Conservation (phyloP, 2,329 filamentous ascomycete genomes). For the Verticillium alfalfae region DNA sequence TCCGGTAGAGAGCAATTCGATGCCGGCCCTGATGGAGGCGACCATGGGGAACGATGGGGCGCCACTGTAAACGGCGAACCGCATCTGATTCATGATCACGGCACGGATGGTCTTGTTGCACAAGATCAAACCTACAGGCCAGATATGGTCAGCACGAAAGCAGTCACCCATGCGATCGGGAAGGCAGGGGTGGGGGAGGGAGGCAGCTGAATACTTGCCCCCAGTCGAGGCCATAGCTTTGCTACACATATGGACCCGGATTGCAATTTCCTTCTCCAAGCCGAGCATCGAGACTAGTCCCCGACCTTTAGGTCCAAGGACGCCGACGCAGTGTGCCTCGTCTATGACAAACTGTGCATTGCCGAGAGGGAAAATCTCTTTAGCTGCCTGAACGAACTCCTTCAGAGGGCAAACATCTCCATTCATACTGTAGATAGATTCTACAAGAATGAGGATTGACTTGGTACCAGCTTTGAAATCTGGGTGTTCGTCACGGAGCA, state of each 20-base stretch:
- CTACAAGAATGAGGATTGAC: constrained; percentile 31
- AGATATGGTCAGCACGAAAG: not conserved
- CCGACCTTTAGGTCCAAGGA: constrained; percentile 40
- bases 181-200: not conserved
- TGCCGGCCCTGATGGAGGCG: constrained; percentile 13
- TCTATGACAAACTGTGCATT: constrained; percentile 48
- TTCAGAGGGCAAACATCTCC: constrained; percentile 33
- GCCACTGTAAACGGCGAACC: constrained; percentile 12
- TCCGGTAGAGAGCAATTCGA: constrained; percentile 10
- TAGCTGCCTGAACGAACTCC: constrained; percentile 27
- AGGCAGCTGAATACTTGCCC: not conserved
- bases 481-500: constrained; percentile 21
- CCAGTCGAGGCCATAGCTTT: constrained; percentile 42
- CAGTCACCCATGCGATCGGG: not conserved
- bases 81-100: constrained; percentile 14
- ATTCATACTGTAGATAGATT: constrained; percentile 42
- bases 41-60: constrained; percentile 14
- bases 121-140: constrained; percentile 12
- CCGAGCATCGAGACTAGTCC: constrained; percentile 45
- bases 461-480: constrained; percentile 18
- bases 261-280: constrained; percentile 41
- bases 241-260: constrained; percentile 44
- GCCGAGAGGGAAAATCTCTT: constrained; percentile 23
- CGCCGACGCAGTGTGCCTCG: constrained; percentile 48
- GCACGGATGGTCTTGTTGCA: constrained; percentile 11